Evolutionary conservation across 352 stramenopile genomes (phyloP), one percentile per base, ranked within the genome.

Genomic region (Globisporangium yorkense): DNA sequence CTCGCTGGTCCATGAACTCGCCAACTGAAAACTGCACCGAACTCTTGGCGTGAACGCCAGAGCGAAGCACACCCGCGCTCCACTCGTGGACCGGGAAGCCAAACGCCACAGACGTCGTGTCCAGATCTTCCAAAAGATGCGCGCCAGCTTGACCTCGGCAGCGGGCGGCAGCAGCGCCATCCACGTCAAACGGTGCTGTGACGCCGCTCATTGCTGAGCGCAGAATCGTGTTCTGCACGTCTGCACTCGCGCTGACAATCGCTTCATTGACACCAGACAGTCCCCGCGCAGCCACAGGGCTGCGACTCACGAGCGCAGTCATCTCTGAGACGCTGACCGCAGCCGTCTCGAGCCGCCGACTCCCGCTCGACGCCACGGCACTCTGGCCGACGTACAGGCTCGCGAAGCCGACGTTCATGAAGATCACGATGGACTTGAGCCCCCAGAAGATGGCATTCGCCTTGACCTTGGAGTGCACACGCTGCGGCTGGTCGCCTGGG

Each of bases 401-500:
- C 5, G 71, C 71, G 20, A 75, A 78, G 27, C 73, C 73, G 18
- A 86, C 71, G 53, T 84, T 86, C 75, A 86, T 81, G 63, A 84
- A 67, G 62, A 86, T 84, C 51, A 83, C 69, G 15, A 84, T 67
- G 27, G 70, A 75, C 67, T 80, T 81, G 47, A 86, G 66, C 0
- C 71, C 75, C 75, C 75, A 86, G 47, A 86, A 84, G 43, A 86
- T 82, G 46, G 54, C 56, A 37, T 69, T 68, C 9, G 48, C 57
- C 61, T 86, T 86, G 24, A 70, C 54, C 21, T 56, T 62, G 43
- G 73, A 83, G 44, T 35, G 31, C 31, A 35, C 31, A 3, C 31
- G 31, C 31, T 7, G 5, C 5, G 31, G 31, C 31, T 35, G 31
- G 31, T 35, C 31, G 31, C 31, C 31, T 9, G 31, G 31, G 31